Conservation (phyloP, 371 early-diverging fungal genomes). For the Thermomucor indicae-seudaticae region DNA sequence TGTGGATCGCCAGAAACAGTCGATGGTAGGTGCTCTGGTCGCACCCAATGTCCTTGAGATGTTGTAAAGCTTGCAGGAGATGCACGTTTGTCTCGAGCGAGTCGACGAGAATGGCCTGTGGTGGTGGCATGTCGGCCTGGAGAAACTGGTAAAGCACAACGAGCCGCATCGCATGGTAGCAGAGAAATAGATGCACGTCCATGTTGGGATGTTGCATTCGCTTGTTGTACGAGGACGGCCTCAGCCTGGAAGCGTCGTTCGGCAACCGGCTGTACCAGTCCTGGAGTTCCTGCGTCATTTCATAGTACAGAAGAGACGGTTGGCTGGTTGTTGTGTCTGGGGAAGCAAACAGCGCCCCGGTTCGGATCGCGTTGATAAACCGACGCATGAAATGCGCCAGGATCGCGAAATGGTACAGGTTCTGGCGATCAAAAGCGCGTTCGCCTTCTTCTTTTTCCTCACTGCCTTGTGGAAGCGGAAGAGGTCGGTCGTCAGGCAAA, state of each 20-base stretch:
- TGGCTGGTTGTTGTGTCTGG: neutral
- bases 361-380: slow-evolving; percentile 20
- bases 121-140: slow-evolving; percentile 10
- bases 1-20: slow-evolving; percentile 43
- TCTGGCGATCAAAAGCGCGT: neutral
- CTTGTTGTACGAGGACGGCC: neutral
- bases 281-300: slow-evolving; percentile 13
- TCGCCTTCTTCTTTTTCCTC: neutral
- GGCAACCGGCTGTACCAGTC: slow-evolving; percentile 16
- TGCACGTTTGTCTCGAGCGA: slow-evolving; percentile 26
- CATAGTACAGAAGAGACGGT: slow-evolving; percentile 19
- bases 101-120: slow-evolving; percentile 19
- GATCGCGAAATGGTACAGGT: slow-evolving; percentile 17
- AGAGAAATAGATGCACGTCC: slow-evolving; percentile 27
- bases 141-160: slow-evolving; percentile 34
- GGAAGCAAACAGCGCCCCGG: slow-evolving; percentile 9
- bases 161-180: slow-evolving; percentile 34
- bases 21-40: slow-evolving; percentile 47
- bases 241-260: neutral
- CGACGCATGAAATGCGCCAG: slow-evolving; percentile 24
- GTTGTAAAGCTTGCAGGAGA: slow-evolving; percentile 21
- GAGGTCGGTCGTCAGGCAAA: slow-evolving; percentile 18
- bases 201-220: neutral
- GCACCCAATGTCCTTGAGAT: slow-evolving; percentile 24
- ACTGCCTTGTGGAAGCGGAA: neutral